Base-by-base conservation (phyloP, 805 yeast genomes). In the Grigorovia yakushimaensis region DNA sequence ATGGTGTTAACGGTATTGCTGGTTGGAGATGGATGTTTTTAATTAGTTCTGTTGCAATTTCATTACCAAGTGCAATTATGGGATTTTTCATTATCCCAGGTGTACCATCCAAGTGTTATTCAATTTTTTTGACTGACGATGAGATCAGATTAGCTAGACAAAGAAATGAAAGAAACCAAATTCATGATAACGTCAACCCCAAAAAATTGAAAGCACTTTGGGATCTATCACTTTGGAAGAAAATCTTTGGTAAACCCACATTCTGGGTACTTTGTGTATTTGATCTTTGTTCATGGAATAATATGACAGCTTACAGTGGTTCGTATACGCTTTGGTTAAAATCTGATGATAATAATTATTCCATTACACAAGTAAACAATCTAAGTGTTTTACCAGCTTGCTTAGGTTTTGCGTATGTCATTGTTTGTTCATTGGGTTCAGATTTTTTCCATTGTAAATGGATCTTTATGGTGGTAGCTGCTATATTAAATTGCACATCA, bases 11-110 rank as follows among this genome's bases (percentile, higher is more conserved):
- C 40, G 82, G 81, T 2, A 57, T 73, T 23, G 69, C 72, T 5
- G 76, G 79, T 19, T 81, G 87, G 87, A 73, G 79, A 61, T 81
- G 86, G 87, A 73, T 79, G 64, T 78, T 77, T 55, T 72, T 81
- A 44, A 71, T 81, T 47, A 85, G 82, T 60, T 82, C 85, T 21
- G 64, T 80, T 47, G 69, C 68, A 55, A 51, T 66, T 58, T 60
- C 75, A 17, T 52, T 79, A 23, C 77, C 75, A 17, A 73, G 78
- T 27, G 78, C 77, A 3, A 36, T 78, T 15, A 52, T 73, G 38
- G 82, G 81, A 0, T 67, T 68, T 50, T 66, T 71, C 46, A 59
- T 69, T 4, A 67, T 76, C 44, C 82, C 82, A 5, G 81, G 78
- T 42, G 79, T 86, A 11, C 88, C 89, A 13, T 70, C 73, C 19